Evolutionary conservation across 2,329 filamentous ascomycete genomes (phyloP).

Genomic region (Cucurbitaria berberidis): DNA sequence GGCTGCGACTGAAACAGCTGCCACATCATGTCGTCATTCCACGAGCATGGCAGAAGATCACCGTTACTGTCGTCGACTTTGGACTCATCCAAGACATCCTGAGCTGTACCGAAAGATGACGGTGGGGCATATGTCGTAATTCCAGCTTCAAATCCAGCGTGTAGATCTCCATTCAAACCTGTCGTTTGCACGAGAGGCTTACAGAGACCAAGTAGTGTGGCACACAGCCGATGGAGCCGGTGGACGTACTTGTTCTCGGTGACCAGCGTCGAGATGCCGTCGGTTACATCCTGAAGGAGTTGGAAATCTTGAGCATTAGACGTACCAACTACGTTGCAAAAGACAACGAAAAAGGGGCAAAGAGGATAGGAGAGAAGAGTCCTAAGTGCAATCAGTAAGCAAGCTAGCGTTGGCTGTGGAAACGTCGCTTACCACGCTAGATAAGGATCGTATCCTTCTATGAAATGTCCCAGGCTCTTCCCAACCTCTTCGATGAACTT

Average conservation of each 20-base stretch:
- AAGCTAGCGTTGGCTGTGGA: no score
- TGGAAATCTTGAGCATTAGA: slow-evolving; percentile 39
- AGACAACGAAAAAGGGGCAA: slow-evolving; percentile 45
- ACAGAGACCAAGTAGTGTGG: slow-evolving; percentile 38
- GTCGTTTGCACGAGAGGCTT: slow-evolving; percentile 32
- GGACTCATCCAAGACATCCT: background rate
- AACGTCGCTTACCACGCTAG: slow-evolving; percentile 30
- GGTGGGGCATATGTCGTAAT: background rate
- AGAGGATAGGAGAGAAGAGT: slow-evolving; percentile 44
- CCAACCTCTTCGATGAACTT: slow-evolving; percentile 32
- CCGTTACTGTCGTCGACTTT: background rate
- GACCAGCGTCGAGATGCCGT: slow-evolving; percentile 34
- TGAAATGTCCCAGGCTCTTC: slow-evolving; percentile 33
- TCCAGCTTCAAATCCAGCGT: background rate
- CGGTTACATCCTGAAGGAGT: slow-evolving; percentile 38
- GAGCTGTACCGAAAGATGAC: slow-evolving; percentile 1
- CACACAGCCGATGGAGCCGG: slow-evolving; percentile 36
- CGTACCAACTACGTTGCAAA: slow-evolving; percentile 47
- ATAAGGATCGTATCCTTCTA: slow-evolving; percentile 41
- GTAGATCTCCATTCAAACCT: background rate
- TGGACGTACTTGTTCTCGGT: slow-evolving; percentile 40
- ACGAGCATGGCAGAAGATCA: slow-evolving; percentile 25
- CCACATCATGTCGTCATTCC: slow-evolving; percentile 45
- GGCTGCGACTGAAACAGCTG: slow-evolving; percentile 44
- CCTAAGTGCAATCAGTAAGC: slow-evolving; percentile 25